Conservation (phyloP, 2,329 filamentous ascomycete genomes). For the Penicillium polonicum region DNA sequence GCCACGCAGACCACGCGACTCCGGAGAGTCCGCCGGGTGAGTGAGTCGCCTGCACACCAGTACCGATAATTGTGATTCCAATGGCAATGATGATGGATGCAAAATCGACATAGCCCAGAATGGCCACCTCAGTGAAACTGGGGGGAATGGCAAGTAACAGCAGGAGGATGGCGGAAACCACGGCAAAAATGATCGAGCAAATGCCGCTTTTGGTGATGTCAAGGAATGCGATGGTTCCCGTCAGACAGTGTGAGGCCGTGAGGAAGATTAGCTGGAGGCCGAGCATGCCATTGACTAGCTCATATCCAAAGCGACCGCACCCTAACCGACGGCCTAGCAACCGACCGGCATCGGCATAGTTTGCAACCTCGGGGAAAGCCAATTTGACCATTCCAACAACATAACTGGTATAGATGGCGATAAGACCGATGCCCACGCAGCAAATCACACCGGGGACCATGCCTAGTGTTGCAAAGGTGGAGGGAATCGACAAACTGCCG, state of each 20-base stretch:
- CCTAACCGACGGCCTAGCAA: conserved; percentile 44
- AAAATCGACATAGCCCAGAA: conserved; percentile 39
- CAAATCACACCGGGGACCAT: conserved; percentile 47
- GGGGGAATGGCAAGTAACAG: conserved; percentile 32
- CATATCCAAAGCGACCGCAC: conserved; percentile 43
- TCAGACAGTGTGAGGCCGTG: conserved; percentile 46
- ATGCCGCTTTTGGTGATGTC: conserved; percentile 39
- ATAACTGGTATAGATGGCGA: conserved; percentile 45
- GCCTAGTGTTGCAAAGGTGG: conserved; percentile 45
- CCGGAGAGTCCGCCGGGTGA: conserved; percentile 24
- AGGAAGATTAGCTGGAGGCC: conserved; percentile 43
- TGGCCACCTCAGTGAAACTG: conserved; percentile 36
- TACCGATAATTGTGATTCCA: conserved; percentile 36
- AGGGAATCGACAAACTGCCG: conserved; percentile 46
- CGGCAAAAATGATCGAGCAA: conserved; percentile 43
- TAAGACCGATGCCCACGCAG: conserved; percentile 37
- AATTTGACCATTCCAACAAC: conserved; percentile 41
- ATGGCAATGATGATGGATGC: conserved; percentile 34
- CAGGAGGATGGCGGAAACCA: conserved; percentile 41
- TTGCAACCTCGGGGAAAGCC: conserved; percentile 38
- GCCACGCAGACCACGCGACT: conserved; percentile 30
- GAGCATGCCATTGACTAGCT: conserved; percentile 44
- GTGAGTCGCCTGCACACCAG: conserved; percentile 26
- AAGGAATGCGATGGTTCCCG: conserved; percentile 48
- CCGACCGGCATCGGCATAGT: conserved; percentile 46